These are phyloP conservation scores for Maudiozyma barnettii DNA, from an alignment of 805 yeast species.

Conservation along the genomic window DNA sequence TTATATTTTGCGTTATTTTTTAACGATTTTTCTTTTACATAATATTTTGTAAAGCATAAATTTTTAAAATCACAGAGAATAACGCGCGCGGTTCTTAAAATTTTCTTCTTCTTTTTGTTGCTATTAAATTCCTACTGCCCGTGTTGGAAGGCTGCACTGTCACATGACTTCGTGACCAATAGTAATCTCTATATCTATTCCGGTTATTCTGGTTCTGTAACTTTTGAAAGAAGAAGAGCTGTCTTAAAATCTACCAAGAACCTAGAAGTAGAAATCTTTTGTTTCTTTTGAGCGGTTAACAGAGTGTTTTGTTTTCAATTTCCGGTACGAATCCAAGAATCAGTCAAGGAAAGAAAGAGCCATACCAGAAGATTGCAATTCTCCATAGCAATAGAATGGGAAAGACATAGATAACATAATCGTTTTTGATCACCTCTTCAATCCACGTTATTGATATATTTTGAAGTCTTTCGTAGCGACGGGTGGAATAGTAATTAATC, in stretches of 20 bases:
- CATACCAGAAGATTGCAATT: not conserved
- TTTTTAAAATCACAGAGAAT: not conserved
- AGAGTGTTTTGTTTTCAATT: too few relatives aligned
- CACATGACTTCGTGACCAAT: slow-evolving; percentile 1
- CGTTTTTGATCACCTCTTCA: too few relatives aligned
- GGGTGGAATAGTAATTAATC: too few relatives aligned
- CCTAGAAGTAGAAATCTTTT: too few relatives aligned
- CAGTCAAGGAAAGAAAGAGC: not conserved
- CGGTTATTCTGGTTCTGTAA: not conserved
- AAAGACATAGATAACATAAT: too few relatives aligned
- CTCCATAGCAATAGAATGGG: not conserved
- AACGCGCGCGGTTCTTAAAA: not conserved
- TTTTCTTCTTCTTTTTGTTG: not conserved
- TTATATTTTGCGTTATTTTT: not conserved
- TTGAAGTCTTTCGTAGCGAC: too few relatives aligned
- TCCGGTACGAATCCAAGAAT: too few relatives aligned
- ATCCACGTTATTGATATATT: too few relatives aligned
- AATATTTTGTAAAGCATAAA: not conserved
- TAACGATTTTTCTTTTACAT: not conserved
- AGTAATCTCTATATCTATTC: not conserved
- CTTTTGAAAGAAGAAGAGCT: not conserved
- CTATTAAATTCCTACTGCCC: not conserved
- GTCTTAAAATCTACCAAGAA: not conserved
- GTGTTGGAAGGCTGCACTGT: not conserved
- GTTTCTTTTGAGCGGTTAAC: too few relatives aligned